A percentile compares a stretch with the other conserved stretches of the same genome.
phyloP scores from a whole-genome alignment of 495 filamentous ascomycete genomes.

The Oleoguttula mirabilis region DNA sequence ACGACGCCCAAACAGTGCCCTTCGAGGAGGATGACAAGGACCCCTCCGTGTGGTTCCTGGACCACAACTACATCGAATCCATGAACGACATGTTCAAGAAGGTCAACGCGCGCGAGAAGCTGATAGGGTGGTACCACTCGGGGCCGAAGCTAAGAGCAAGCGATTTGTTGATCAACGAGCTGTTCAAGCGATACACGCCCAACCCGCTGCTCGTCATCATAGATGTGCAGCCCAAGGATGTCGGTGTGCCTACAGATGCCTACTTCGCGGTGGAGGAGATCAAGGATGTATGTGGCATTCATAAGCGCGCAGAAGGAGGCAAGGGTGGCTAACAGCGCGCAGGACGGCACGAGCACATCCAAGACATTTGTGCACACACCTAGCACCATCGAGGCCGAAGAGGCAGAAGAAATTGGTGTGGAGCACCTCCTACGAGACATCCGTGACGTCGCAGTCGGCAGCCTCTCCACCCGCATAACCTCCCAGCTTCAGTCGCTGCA shows the following conservation, averaged over 20 bases:
- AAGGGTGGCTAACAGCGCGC: constrained; percentile 19
- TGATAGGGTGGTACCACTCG: constrained; percentile 99
- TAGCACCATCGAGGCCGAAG: constrained; percentile 95
- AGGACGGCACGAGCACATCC: constrained; percentile 95
- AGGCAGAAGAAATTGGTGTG: constrained; percentile 97
- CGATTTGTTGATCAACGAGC: constrained; percentile 97
- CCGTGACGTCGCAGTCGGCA: constrained; percentile 93
- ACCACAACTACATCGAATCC: constrained; percentile 97
- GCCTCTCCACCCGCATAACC: constrained; percentile 94
- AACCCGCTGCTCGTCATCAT: constrained; percentile 95
- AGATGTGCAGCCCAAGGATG: constrained; percentile 95
- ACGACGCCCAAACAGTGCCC: constrained; percentile 51
- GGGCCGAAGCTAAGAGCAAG: constrained; percentile 93
- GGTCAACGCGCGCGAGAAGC: constrained; percentile 96
- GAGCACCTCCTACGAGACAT: constrained; percentile 97
- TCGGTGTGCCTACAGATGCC: constrained; percentile 94
- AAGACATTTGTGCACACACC: constrained; percentile 99
- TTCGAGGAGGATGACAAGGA: constrained; percentile 99
- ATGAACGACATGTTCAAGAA: constrained; percentile 99
- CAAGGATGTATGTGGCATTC: constrained; percentile 68
- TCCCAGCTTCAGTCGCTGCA: constrained; percentile 95
- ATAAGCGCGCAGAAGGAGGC: neutral
- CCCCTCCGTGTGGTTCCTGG: constrained; percentile 96
- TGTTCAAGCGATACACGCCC: constrained; percentile 97
- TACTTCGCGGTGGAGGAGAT: constrained; percentile 99